Evolutionary conservation across 129 eudicot species (phyloP).

Genomic region (Ambrosia trifida): DNA sequence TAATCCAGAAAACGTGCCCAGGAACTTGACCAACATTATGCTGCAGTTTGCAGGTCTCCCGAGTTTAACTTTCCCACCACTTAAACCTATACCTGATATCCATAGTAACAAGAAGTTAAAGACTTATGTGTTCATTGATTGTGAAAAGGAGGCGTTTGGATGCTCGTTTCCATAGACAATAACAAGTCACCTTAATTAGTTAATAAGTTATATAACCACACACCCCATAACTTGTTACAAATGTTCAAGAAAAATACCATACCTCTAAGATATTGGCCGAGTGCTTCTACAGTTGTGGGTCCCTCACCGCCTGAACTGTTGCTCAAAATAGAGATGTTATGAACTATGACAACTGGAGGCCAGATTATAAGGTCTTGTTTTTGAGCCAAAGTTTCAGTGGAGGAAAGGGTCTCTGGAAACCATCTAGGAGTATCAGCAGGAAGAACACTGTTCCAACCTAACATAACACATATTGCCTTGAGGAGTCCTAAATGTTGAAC

Average conservation of each 20-base stretch:
- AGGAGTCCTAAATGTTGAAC: conserved; percentile 70
- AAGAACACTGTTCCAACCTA: conserved; percentile 57
- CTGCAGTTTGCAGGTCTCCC: conserved; percentile 48
- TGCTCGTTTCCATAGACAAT: neutral
- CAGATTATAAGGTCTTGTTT: conserved; percentile 69
- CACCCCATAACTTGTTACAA: neutral
- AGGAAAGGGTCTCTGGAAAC: conserved; percentile 42
- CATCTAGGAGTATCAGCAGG: conserved; percentile 44
- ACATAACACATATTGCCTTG: conserved; percentile 70
- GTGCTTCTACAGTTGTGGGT: conserved; percentile 45
- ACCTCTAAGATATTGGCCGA: conserved; percentile 61
- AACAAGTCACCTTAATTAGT: neutral
- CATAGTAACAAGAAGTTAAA: conserved; percentile 5
- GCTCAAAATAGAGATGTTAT: conserved; percentile 32
- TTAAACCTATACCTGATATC: conserved; percentile 49
- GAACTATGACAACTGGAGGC: conserved; percentile 73
- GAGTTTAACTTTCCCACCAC: conserved; percentile 50
- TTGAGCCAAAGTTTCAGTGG: conserved; percentile 47
- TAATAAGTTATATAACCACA: neutral
- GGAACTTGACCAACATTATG: conserved; percentile 54
- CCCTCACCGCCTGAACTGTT: conserved; percentile 30
- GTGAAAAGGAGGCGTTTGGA: neutral
- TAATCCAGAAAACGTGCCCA: conserved; percentile 64
- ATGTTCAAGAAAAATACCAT: conserved; percentile 7
- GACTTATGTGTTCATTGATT: neutral